Evolutionary conservation across 2,329 filamentous ascomycete species (phyloP).

Genomic region (Cephalotrichum gorgonifer): DNA sequence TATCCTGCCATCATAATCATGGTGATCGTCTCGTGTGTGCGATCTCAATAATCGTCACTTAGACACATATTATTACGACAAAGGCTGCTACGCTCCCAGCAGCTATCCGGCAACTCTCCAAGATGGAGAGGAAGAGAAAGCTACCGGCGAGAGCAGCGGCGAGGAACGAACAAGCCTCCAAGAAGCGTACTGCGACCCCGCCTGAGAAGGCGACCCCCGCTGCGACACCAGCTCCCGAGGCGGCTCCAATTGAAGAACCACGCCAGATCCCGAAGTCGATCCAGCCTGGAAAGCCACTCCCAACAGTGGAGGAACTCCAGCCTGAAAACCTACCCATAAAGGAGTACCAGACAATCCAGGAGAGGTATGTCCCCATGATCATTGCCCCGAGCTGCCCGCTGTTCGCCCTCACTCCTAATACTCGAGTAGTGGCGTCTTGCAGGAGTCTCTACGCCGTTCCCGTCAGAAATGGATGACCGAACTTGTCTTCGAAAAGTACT

Average conservation of each 20-base stretch:
- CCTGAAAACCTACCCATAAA: conserved; percentile 47
- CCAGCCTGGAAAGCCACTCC: conserved; percentile 56
- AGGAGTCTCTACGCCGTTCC: conserved; percentile 63
- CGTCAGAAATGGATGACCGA: conserved; percentile 63
- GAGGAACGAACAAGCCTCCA: conserved; percentile 47
- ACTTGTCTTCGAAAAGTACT: conserved; percentile 67
- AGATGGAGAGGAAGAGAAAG: conserved; percentile 58
- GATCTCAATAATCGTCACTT: conserved; percentile 4
- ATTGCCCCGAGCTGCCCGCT: background rate
- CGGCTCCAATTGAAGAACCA: conserved; percentile 23
- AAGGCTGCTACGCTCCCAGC: background rate
- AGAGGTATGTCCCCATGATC: conserved; percentile 41
- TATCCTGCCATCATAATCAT: background rate
- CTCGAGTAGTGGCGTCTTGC: conserved; percentile 54
- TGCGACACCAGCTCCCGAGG: conserved; percentile 31
- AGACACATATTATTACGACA: background rate
- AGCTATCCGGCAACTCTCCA: background rate
- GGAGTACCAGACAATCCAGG: conserved; percentile 64
- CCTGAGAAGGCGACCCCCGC: conserved; percentile 33
- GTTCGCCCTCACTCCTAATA: conserved; percentile 11
- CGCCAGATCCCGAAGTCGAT: conserved; percentile 51
- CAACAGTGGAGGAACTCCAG: conserved; percentile 59
- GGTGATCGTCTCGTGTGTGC: background rate
- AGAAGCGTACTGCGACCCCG: conserved; percentile 48
- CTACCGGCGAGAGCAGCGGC: conserved; percentile 52